Conservation (phyloP, 176 grass and related monocot genomes). For the Avena sativa region DNA sequence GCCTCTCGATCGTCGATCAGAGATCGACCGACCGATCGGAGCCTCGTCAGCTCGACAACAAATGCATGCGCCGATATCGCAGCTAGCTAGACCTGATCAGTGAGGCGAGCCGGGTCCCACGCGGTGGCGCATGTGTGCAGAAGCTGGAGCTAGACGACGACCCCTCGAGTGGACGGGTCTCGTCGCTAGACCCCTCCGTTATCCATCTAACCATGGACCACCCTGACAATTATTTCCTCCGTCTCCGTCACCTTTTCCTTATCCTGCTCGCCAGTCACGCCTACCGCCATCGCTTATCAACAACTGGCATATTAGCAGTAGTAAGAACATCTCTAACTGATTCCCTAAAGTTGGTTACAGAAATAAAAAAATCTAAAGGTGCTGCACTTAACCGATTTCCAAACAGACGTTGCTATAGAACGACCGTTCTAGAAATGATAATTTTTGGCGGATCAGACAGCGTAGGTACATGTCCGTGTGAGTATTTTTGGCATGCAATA, state of each 20-base stretch:
- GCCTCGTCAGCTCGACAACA: background rate
- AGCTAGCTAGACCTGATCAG: background rate
- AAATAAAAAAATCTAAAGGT: too few relatives aligned
- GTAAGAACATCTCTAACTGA: too few relatives aligned
- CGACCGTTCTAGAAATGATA: too few relatives aligned
- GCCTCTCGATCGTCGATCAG: too few relatives aligned
- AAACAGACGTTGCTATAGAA: too few relatives aligned
- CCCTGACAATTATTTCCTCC: conserved; percentile 25
- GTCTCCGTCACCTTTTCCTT: conserved; percentile 14
- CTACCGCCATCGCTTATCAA: background rate
- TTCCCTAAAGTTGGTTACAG: too few relatives aligned
- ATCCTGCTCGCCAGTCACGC: background rate
- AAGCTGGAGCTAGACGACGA: background rate
- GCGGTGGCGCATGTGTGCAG: background rate
- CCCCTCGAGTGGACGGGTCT: background rate
- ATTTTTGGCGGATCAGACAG: too few relatives aligned
- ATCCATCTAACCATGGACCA: conserved; percentile 40
- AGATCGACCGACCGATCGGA: background rate
- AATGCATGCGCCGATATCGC: too few relatives aligned
- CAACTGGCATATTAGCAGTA: background rate
- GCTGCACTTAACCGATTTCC: too few relatives aligned
- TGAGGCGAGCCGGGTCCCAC: background rate
- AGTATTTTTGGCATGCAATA: too few relatives aligned
- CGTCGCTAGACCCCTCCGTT: background rate
- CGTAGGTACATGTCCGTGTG: too few relatives aligned